These are phyloP conservation scores for Epichloe sylvatica DNA, from an alignment of 2,329 filamentous ascomycete genomes.

Conservation along the genomic window DNA sequence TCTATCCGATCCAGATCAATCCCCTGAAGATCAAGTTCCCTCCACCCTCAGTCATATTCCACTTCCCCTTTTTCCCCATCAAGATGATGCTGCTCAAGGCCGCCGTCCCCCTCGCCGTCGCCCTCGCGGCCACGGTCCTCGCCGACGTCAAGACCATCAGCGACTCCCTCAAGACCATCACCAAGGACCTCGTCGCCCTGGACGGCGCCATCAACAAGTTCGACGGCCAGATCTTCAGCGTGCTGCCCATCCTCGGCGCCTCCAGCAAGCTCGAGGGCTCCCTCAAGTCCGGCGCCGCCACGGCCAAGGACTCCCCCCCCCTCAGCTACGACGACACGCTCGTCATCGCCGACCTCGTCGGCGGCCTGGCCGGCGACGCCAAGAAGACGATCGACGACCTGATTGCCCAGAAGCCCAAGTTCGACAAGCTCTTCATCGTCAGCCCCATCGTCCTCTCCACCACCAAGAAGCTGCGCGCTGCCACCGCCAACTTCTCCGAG, in stretches of 20 bases:
- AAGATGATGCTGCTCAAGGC: slow-evolving; percentile 20
- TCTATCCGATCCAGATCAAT: no score
- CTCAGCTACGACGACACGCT: slow-evolving; percentile 25
- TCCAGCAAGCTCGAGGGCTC: slow-evolving; percentile 24
- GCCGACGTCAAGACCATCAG: slow-evolving; percentile 21
- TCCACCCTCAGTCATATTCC: not conserved
- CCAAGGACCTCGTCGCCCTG: slow-evolving; percentile 21
- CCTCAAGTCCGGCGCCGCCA: slow-evolving; percentile 25
- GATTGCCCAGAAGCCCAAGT: slow-evolving; percentile 26
- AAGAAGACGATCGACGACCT: slow-evolving; percentile 24
- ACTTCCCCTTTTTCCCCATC: not conserved
- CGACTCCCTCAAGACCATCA: slow-evolving; percentile 23
- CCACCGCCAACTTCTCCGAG: slow-evolving; percentile 23
- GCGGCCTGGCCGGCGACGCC: slow-evolving; percentile 22
- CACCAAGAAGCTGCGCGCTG: slow-evolving; percentile 24
- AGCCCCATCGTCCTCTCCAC: slow-evolving; percentile 28
- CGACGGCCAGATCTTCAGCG: slow-evolving; percentile 23
- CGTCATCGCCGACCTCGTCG: slow-evolving; percentile 23
- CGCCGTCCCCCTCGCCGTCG: slow-evolving; percentile 12
- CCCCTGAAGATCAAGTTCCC: no score
- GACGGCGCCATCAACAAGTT: slow-evolving; percentile 21
- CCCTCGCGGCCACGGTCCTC: slow-evolving; percentile 13
- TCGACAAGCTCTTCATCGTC: slow-evolving; percentile 28
- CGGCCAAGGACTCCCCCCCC: slow-evolving; percentile 22
- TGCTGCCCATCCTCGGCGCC: slow-evolving; percentile 26